Conservation (phyloP, 2,329 filamentous ascomycete genomes). For the Colletotrichum eleusines region DNA sequence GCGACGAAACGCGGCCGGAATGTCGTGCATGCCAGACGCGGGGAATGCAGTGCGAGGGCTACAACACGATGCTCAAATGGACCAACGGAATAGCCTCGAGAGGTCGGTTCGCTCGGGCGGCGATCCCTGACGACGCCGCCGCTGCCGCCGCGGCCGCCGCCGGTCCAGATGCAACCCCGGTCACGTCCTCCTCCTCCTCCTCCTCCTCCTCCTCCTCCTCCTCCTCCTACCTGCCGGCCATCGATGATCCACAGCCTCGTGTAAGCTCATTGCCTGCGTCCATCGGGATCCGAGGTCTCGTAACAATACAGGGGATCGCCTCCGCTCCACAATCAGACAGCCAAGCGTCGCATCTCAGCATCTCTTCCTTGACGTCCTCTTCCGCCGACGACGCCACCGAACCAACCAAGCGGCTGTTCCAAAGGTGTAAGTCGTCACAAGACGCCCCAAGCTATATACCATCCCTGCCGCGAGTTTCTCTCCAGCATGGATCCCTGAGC, state of each 20-base stretch:
- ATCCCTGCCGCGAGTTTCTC: not conserved
- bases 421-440: slow-evolving; percentile 20
- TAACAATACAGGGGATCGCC: not conserved
- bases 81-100: slow-evolving; percentile 40
- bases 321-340: not conserved
- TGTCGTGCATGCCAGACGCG: slow-evolving; percentile 36
- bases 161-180: slow-evolving; percentile 6
- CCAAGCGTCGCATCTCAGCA: not conserved
- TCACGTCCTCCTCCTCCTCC: not conserved
- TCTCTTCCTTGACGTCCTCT: slow-evolving; percentile 7
- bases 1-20: slow-evolving; percentile 41
- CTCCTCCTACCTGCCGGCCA: not conserved
- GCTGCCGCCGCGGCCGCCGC: not conserved
- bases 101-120: slow-evolving; percentile 34
- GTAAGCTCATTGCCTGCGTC: slow-evolving; percentile 2
- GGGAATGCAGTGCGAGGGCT: slow-evolving; percentile 41
- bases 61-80: slow-evolving; percentile 40
- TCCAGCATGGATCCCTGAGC: too few species aligned
- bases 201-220: too few species aligned
- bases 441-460: not conserved
- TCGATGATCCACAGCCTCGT: slow-evolving; percentile 1
- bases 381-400: slow-evolving; percentile 15
- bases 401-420: slow-evolving; percentile 27
- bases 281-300: not conserved
- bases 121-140: slow-evolving; percentile 19